Conservation (phyloP, 306 rosid genomes). For the Astragalus membranaceus region DNA sequence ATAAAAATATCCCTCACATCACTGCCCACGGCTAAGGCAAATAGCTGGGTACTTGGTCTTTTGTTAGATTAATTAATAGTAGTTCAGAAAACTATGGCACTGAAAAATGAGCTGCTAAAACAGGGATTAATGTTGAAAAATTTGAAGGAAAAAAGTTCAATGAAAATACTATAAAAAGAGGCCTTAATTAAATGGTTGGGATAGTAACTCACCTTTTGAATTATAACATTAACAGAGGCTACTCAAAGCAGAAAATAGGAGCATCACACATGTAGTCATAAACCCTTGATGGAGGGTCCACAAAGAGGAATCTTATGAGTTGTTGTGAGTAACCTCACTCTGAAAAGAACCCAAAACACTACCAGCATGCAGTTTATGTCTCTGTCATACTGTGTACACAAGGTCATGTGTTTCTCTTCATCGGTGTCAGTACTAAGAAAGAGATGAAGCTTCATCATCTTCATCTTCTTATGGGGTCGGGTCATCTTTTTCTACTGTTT, state of each 20-base stretch:
- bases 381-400: constrained; percentile 23
- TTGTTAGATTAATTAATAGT: no score
- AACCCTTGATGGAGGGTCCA: constrained; percentile 49
- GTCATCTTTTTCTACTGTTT: constrained; percentile 17
- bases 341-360: constrained; percentile 29
- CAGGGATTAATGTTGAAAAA: not conserved
- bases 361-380: constrained; percentile 32
- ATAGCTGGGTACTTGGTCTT: no score
- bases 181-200: constrained; percentile 30
- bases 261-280: constrained; percentile 67
- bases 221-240: constrained; percentile 19
- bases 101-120: constrained; percentile 14
- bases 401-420: constrained; percentile 33
- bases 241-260: constrained; percentile 38
- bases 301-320: constrained; percentile 49
- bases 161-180: not conserved
- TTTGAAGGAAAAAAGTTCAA: not conserved
- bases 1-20: no score
- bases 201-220: constrained; percentile 28
- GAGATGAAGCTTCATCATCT: constrained; percentile 23
- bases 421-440: constrained; percentile 45
- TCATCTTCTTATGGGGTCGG: not conserved
- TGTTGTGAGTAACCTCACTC: constrained; percentile 22
- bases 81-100: not conserved
- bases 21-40: no score